Percentiles rank a stretch among this genome's conserved stretches.
These are phyloP conservation scores for Pythium aquatile DNA, from an alignment of 352 stramenopile species.

Conservation along the genomic window DNA sequence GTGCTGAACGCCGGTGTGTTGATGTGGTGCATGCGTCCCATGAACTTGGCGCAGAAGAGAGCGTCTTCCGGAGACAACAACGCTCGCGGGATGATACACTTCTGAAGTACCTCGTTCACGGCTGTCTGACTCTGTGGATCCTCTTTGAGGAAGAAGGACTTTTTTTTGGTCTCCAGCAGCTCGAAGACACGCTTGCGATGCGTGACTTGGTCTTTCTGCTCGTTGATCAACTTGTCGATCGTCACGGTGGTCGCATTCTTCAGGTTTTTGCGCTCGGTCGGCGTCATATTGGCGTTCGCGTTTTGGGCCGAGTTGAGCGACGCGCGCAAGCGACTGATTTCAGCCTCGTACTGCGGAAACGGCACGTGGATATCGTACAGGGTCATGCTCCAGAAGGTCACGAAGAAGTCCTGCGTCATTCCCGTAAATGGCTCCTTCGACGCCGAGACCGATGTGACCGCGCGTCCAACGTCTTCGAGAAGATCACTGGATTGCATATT, in stretches of 20 bases:
- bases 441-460: slow-evolving; percentile 33
- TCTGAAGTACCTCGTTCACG: slow-evolving; percentile 73
- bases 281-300: slow-evolving; percentile 36
- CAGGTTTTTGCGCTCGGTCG: slow-evolving; percentile 73
- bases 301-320: slow-evolving; percentile 38
- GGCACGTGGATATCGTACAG: slow-evolving; percentile 88
- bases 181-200: slow-evolving; percentile 85
- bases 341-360: slow-evolving; percentile 81
- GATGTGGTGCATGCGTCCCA: slow-evolving; percentile 75
- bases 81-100: slow-evolving; percentile 73
- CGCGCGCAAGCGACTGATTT: slow-evolving; percentile 73
- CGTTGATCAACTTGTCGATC: slow-evolving; percentile 81
- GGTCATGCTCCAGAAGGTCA: slow-evolving; percentile 85
- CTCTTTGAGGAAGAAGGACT: slow-evolving; percentile 51
- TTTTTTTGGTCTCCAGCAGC: slow-evolving; percentile 72
- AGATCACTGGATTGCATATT: slow-evolving; percentile 65
- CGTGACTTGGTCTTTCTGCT: slow-evolving; percentile 84
- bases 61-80: slow-evolving; percentile 83
- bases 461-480: slow-evolving; percentile 53
- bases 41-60: slow-evolving; percentile 83
- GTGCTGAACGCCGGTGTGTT: slow-evolving; percentile 71
- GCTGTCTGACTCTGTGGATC: slow-evolving; percentile 43
- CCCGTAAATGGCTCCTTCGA: slow-evolving; percentile 52
- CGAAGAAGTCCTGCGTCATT: slow-evolving; percentile 75
- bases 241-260: slow-evolving; percentile 77